Base-by-base conservation (phyloP, 176 grass and related monocot genomes). In the Areca catechu region DNA sequence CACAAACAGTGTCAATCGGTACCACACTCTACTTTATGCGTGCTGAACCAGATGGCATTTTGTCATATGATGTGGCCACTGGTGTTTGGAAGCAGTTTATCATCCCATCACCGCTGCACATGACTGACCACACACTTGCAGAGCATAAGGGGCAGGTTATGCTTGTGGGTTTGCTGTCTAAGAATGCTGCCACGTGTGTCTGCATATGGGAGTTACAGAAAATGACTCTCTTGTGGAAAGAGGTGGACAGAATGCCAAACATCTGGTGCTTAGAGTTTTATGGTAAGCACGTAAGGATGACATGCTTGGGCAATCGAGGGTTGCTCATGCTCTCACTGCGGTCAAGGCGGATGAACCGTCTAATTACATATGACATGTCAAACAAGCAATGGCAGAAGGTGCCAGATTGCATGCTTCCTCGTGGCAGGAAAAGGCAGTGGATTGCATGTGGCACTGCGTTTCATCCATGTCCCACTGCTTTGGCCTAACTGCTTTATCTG, bases 201-300 rank as follows among this genome's bases (percentile, higher is more conserved):
- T 90, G 84, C 74, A 73, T 99, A 74, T 99, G 94, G 94, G 94
- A 99, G 82, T 76, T 99, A 69, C 88, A 99, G 81, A 92, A 77
- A 70, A 99, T 99, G 94, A 99, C 94, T 65, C 84, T 99, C 78
- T 80, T 99, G 65, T 99, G 94, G 94, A 99, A 89, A 82, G 94
- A 99, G 94, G 94, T 99, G 94, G 94, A 99, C 94, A 99, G 94
- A 91, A 99, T 99, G 94, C 94, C 94, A 99, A 99, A 85, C 76
- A 74, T 92, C 81, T 84, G 84, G 78, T 99, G 94, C 87, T 85
- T 99, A 77, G 88, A 99, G 72, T 88, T 99, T 57, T 99, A 93
- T 1, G 94, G 94, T 83, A 92, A 98, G 84, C 85, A 88, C 76
- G 76, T 93, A 73, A 88, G 77, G 67, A 99, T 99, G 94, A 89